Conservation (phyloP, 2,329 filamentous ascomycete species). For the Alternaria sp. region DNA sequence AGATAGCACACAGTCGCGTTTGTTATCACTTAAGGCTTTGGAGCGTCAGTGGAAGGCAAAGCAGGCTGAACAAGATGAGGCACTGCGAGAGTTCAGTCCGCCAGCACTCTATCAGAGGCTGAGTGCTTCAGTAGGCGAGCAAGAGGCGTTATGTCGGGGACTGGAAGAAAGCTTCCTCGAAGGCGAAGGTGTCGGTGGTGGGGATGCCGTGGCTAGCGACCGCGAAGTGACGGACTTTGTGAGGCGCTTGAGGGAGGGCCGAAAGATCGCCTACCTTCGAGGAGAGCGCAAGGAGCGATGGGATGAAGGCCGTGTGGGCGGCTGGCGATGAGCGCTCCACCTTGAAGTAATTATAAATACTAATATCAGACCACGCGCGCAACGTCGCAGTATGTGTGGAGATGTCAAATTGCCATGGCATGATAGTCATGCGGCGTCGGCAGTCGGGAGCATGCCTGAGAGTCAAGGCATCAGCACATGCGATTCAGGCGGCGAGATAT, state of each 20-base stretch:
- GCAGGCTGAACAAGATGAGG: constrained; percentile 86
- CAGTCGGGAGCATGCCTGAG: background rate
- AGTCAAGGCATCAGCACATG: background rate
- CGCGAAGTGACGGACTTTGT: constrained; percentile 88
- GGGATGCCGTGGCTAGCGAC: constrained; percentile 66
- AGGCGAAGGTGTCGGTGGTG: constrained; percentile 53
- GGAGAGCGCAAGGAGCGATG: constrained; percentile 89
- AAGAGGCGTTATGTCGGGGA: constrained; percentile 78
- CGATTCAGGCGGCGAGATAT: background rate
- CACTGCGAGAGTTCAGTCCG: constrained; percentile 82
- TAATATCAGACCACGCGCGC: background rate
- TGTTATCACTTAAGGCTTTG: constrained; percentile 81
- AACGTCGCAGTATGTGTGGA: background rate
- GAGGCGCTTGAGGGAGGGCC: constrained; percentile 78
- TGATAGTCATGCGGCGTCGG: constrained; percentile 3
- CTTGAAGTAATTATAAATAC: background rate
- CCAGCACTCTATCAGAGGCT: constrained; percentile 85
- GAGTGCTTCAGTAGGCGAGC: constrained; percentile 77
- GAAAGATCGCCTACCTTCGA: constrained; percentile 77
- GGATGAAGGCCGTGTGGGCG: constrained; percentile 94
- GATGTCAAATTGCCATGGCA: background rate
- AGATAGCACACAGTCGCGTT: constrained; percentile 75
- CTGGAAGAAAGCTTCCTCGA: constrained; percentile 95
- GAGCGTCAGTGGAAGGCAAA: constrained; percentile 93
- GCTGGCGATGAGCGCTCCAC: constrained; percentile 68